phyloP scores from a whole-genome alignment of 2,329 filamentous ascomycete genomes.

The Dactylella cylindrospora region DNA sequence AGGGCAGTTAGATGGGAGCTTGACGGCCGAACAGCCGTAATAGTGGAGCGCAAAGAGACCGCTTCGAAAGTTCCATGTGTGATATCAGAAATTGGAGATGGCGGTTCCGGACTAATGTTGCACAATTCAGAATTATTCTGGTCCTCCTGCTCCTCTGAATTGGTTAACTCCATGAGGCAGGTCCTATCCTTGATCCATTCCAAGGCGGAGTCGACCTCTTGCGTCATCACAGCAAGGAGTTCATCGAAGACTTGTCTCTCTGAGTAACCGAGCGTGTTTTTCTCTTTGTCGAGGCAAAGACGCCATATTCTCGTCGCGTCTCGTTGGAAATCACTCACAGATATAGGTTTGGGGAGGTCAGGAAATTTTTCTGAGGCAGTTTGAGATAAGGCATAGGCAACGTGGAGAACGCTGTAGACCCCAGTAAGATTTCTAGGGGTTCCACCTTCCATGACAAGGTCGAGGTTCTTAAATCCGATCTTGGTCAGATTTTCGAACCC shows the following conservation, averaged over 20 bases:
- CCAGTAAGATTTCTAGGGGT: constrained; percentile 28
- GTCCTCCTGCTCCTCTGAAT: constrained; percentile 27
- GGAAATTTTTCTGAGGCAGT: constrained; percentile 25
- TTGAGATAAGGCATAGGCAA: constrained; percentile 38
- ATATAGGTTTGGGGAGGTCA: constrained; percentile 17
- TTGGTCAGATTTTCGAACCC: constrained; percentile 34
- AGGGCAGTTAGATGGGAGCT: constrained; percentile 9
- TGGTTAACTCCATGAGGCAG: constrained; percentile 24
- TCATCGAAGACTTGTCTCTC: constrained; percentile 32
- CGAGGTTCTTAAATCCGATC: constrained; percentile 33
- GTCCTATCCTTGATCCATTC: constrained; percentile 37
- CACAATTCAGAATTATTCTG: constrained; percentile 8
- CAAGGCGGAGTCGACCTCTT: constrained; percentile 32
- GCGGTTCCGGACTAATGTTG: constrained; percentile 2
- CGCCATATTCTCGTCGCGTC: constrained; percentile 30
- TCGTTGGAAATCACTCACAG: constrained; percentile 7
- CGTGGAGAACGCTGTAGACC: constrained; percentile 33
- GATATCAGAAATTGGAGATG: no score
- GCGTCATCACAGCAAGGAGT: constrained; percentile 31
- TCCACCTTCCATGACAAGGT: constrained; percentile 28
- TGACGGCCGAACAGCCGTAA: background rate
- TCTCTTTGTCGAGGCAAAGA: constrained; percentile 17
- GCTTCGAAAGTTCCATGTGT: no score
- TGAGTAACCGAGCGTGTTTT: constrained; percentile 25
- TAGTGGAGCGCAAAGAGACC: no score